Base-by-base conservation (phyloP, 2,329 filamentous ascomycete species). In the Claviceps digitariae region DNA sequence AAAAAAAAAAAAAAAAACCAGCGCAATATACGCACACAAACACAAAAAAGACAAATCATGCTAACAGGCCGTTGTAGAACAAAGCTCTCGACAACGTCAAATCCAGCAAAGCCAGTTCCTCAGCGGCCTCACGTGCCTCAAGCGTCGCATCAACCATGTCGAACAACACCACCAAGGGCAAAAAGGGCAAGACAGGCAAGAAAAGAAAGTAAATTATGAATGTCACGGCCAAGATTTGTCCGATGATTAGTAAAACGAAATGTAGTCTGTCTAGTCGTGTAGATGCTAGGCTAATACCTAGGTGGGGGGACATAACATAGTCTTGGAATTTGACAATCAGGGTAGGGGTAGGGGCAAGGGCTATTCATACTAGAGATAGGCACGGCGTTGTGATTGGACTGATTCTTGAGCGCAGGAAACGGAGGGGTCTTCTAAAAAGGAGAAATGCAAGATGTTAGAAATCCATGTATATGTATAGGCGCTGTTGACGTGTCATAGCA, bases 51-150 rank as follows among this genome's bases (percentile, higher is more conserved):
- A 10, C 27, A 29, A 27, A 3, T 34, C n/a, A 23, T 50, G 51
- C 45, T 54, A 8, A 55, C 48, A 27, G 50, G 52, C 46, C 13
- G 3, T 48, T 31, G 58, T 66, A 97, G 90, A 95, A 96, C 70
- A 97, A 97, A 73, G 83, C 88, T 51, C 79, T 96, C 48, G 93
- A 96, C 61, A 87, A 84, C 48, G 82, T 95, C 64, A 96, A 96
- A 51, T 82, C 77, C 54, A 87, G 81, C 70, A 93, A 90, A 67
- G 78, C 81, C 50, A 86, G 80, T 54, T 93, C 90, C 1, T 79
- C 84, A 4, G 77, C 83, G 5, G 86, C 84, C 0, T 96, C 90
- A 23, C 80, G 93, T 57, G 90, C 90, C 17, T 91, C 85, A 5
- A 97, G 93, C 66, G 89, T 96, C 27, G 82, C 81, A 34, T 95